These are phyloP conservation scores for Talaromyces islandicus DNA, from an alignment of 2,329 filamentous ascomycete genomes.

Conservation along the genomic window DNA sequence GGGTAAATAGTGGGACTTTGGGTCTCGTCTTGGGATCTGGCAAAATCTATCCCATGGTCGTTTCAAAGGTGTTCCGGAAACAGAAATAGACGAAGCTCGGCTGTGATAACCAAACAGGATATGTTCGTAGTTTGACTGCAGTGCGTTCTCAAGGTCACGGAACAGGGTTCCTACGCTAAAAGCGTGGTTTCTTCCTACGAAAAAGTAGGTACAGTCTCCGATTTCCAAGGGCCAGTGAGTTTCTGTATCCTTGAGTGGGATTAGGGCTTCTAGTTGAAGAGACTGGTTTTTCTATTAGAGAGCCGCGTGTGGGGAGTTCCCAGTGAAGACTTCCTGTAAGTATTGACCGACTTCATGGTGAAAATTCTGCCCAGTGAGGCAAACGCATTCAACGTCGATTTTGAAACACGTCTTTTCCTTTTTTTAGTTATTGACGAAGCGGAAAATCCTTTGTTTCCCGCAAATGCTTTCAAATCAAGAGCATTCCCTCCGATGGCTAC, in stretches of 20 bases:
- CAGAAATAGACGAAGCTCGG: conserved; percentile 48
- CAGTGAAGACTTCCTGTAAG: neutral
- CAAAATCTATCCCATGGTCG: conserved; percentile 41
- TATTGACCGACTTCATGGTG: conserved; percentile 33
- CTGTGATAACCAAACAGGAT: conserved; percentile 46
- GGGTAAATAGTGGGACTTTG: conserved; percentile 17
- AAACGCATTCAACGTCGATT: conserved; percentile 44
- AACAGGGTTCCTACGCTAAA: neutral
- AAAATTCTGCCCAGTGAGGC: conserved; percentile 39
- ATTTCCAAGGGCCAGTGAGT: conserved; percentile 53
- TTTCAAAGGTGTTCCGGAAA: conserved; percentile 43
- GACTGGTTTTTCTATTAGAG: conserved; percentile 10
- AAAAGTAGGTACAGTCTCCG: conserved; percentile 55
- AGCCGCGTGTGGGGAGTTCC: conserved; percentile 24
- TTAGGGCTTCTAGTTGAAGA: conserved; percentile 13
- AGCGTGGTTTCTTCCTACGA: conserved; percentile 12
- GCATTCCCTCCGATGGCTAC: conserved; percentile 48
- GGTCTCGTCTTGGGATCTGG: conserved; percentile 19
- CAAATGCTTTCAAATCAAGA: conserved; percentile 46
- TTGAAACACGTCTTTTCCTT: neutral
- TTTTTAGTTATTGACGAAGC: neutral
- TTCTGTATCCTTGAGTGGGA: conserved; percentile 35
- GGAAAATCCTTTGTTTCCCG: conserved; percentile 23
- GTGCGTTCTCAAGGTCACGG: neutral
- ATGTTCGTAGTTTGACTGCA: neutral